A percentile compares a stretch with the other conserved stretches of the same genome.
These are phyloP conservation scores for Colletotrichum caudatum DNA, from an alignment of 2,329 filamentous ascomycete species.

Conservation along the genomic window DNA sequence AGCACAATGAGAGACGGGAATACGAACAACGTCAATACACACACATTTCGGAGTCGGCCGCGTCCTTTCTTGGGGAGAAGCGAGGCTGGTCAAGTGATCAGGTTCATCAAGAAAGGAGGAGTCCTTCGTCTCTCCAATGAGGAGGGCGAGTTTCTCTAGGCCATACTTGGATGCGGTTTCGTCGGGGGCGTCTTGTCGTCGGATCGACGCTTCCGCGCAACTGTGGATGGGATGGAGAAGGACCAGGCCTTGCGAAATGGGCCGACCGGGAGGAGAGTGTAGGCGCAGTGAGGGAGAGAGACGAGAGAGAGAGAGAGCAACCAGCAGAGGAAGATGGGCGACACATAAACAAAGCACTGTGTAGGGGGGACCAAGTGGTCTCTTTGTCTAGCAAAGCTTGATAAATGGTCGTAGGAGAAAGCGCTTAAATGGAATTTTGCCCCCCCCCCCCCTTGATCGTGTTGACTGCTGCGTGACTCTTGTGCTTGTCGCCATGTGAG, in stretches of 20 bases:
- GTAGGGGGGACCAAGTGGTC: slow-evolving; percentile 35
- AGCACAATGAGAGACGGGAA: slow-evolving; percentile 41
- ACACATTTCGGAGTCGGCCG: slow-evolving; percentile 39
- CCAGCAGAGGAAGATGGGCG: slow-evolving; percentile 31
- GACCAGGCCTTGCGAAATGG: slow-evolving; percentile 26
- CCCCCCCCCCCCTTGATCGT: slow-evolving; percentile 38
- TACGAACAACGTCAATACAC: slow-evolving; percentile 36
- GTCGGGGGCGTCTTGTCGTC: slow-evolving; percentile 16
- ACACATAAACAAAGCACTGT: slow-evolving; percentile 17
- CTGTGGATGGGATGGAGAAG: slow-evolving; percentile 17
- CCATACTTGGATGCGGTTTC: slow-evolving; percentile 29
- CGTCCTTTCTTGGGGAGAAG: slow-evolving; percentile 26
- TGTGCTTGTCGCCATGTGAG: neutral
- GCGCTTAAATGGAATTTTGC: slow-evolving; percentile 38
- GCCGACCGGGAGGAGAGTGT: slow-evolving; percentile 39
- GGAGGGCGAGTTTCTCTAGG: slow-evolving; percentile 27
- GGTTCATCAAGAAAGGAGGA: slow-evolving; percentile 25
- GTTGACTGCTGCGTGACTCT: neutral
- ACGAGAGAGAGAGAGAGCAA: slow-evolving; percentile 5
- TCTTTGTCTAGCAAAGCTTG: slow-evolving; percentile 21
- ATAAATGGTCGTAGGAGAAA: slow-evolving; percentile 22
- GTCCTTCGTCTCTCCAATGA: neutral
- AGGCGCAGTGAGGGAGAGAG: slow-evolving; percentile 33
- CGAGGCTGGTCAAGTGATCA: slow-evolving; percentile 31
- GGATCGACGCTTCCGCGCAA: slow-evolving; percentile 9